Conservation (phyloP, 306 rosid genomes). For the Lagenaria siceraria region DNA sequence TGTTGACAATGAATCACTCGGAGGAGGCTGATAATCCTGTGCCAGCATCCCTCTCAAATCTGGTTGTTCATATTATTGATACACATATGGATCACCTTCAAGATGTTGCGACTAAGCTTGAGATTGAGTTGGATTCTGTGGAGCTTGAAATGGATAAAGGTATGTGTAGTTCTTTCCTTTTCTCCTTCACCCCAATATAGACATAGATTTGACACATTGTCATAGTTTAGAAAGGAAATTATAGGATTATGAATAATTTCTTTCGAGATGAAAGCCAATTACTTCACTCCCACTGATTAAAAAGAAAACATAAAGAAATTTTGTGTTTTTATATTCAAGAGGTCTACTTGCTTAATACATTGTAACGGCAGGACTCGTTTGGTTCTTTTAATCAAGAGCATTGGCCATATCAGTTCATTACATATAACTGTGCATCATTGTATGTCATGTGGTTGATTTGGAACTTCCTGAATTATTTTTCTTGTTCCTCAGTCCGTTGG, state of each 20-base stretch:
- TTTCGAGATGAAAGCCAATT: neutral
- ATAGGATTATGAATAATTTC: neutral
- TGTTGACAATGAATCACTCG: constrained; percentile 91
- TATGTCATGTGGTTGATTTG: neutral
- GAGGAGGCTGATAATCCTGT: constrained; percentile 96
- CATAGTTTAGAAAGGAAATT: neutral
- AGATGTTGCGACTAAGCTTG: constrained; percentile 82
- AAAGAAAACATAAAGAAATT: neutral
- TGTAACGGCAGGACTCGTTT: neutral
- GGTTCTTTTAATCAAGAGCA: neutral
- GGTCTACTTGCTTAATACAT: no score
- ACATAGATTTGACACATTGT: neutral
- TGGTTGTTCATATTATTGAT: constrained; percentile 79
- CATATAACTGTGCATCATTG: neutral
- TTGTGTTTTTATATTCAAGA: no score
- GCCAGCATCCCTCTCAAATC: constrained; percentile 73
- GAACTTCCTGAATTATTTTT: neutral
- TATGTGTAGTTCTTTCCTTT: constrained; percentile 6
- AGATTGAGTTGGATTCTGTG: constrained; percentile 80
- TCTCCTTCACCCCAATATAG: neutral
- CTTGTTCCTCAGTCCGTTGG: neutral
- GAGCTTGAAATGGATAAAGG: constrained; percentile 92
- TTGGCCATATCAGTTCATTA: neutral
- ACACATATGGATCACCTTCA: constrained; percentile 93
- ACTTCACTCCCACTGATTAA: neutral